These are phyloP conservation scores for Saccharomyces hybrid DNA, from an alignment of 1,139 yeast genomes.

Conservation along the genomic window DNA sequence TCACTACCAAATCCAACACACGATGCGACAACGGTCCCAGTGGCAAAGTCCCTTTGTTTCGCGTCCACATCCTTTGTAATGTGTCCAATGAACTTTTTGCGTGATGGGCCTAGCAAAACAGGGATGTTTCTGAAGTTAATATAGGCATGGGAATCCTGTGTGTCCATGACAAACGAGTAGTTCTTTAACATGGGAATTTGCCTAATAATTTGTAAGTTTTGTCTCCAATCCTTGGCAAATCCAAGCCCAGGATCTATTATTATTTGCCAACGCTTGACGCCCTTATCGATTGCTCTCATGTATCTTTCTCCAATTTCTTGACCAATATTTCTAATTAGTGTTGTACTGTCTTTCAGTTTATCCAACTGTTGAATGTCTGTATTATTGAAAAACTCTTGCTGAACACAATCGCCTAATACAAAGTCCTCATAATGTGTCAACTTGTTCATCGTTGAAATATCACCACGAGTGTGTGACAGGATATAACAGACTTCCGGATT, in stretches of 20 bases:
- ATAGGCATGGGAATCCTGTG: constrained; percentile 6
- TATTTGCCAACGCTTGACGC: constrained; percentile 83
- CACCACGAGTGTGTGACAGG: constrained; percentile 79
- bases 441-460: constrained; percentile 62
- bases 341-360: constrained; percentile 8
- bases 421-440: constrained; percentile 47
- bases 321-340: constrained; percentile 41
- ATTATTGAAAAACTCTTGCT: constrained; percentile 33
- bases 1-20: constrained; percentile 70
- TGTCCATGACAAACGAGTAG: constrained; percentile 35
- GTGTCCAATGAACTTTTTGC: constrained; percentile 79
- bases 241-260: constrained; percentile 94
- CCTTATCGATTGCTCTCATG: constrained; percentile 48
- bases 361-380: background rate
- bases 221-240: constrained; percentile 68
- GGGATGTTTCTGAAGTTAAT: constrained; percentile 38
- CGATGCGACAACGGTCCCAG: constrained; percentile 69
- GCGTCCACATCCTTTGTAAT: constrained; percentile 47
- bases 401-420: constrained; percentile 36
- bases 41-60: constrained; percentile 59
- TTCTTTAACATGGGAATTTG: constrained; percentile 49
- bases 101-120: constrained; percentile 73
- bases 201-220: constrained; percentile 60
- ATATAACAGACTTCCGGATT: constrained; percentile 65
- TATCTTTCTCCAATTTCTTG: constrained; percentile 58